Percentiles rank a stretch among this genome's conserved stretches.
Conservation (phyloP, 2,329 filamentous ascomycete species). For the Aspergillus quadrilineatus region DNA sequence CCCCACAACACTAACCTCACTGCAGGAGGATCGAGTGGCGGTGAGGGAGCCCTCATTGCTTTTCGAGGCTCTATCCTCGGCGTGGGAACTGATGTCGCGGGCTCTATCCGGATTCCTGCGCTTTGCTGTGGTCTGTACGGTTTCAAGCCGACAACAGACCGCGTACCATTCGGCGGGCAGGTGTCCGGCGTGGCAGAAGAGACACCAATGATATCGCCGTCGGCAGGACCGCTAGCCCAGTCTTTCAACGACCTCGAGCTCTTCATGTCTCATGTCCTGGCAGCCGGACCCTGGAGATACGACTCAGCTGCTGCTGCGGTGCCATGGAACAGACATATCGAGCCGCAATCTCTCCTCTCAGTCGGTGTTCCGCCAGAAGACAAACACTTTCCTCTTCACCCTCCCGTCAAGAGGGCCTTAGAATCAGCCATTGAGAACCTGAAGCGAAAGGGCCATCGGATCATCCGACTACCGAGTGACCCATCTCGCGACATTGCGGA, state of each 20-base stretch:
- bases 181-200: not conserved
- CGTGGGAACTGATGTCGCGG: constrained; percentile 59
- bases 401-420: not conserved
- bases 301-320: not conserved
- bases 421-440: not conserved
- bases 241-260: not conserved
- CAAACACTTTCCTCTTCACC: constrained; percentile 2
- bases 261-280: not conserved
- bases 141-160: constrained; percentile 40
- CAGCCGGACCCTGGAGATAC: not conserved
- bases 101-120: constrained; percentile 46
- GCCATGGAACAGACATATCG: not conserved
- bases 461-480: not conserved
- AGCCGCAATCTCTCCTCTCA: not conserved
- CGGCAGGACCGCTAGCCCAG: not conserved
- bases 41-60: constrained; percentile 60
- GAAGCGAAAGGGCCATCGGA: not conserved
- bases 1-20: constrained; percentile 59
- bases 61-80: constrained; percentile 59
- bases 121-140: constrained; percentile 52
- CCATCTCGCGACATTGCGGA: not conserved
- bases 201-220: not conserved
- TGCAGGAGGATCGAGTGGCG: constrained; percentile 64
- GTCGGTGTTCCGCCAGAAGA: constrained; percentile 5
- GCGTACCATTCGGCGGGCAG: not conserved